phyloP scores from a whole-genome alignment of 345 rosid species.

The Populus ilicifolia region DNA sequence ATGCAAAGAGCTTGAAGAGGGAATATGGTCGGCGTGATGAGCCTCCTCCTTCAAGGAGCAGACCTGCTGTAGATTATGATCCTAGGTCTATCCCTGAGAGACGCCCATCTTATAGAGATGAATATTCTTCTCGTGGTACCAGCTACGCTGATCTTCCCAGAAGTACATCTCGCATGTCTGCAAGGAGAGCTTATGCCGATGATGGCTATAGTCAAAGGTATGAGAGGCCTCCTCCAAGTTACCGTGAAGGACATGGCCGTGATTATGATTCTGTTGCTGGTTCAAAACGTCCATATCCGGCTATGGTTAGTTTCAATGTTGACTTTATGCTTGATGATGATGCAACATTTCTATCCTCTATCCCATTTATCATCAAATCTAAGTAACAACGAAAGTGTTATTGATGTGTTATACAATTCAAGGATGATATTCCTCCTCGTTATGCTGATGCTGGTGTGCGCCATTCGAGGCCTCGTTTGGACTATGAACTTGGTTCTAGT shows the following conservation, averaged over 20 bases:
- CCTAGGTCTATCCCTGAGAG: constrained; percentile 75
- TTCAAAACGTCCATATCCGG: constrained; percentile 81
- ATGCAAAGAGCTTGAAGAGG: constrained; percentile 73
- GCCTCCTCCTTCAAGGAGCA: constrained; percentile 76
- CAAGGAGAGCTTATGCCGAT: constrained; percentile 77
- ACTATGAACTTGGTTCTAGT: constrained; percentile 61
- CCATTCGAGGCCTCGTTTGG: constrained; percentile 86
- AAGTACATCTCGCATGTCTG: constrained; percentile 55
- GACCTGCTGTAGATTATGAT: constrained; percentile 69
- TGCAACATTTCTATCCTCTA: neutral
- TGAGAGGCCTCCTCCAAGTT: constrained; percentile 76
- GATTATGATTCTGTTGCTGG: constrained; percentile 83
- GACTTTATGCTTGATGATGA: neutral
- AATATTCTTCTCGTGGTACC: constrained; percentile 65
- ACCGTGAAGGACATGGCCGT: constrained; percentile 72
- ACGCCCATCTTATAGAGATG: constrained; percentile 70
- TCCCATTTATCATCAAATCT: neutral
- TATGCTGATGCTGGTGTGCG: constrained; percentile 67
- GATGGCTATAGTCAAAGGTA: constrained; percentile 73
- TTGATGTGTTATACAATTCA: neutral
- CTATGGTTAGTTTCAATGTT: constrained; percentile 53
- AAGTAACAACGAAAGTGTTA: constrained; percentile 1
- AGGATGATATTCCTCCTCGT: constrained; percentile 89
- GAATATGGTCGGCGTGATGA: constrained; percentile 76
- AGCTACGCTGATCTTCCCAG: constrained; percentile 71